Evolutionary conservation across 768 basidiomycete genomes (phyloP).

Genomic region (Agaricus subrufescens): DNA sequence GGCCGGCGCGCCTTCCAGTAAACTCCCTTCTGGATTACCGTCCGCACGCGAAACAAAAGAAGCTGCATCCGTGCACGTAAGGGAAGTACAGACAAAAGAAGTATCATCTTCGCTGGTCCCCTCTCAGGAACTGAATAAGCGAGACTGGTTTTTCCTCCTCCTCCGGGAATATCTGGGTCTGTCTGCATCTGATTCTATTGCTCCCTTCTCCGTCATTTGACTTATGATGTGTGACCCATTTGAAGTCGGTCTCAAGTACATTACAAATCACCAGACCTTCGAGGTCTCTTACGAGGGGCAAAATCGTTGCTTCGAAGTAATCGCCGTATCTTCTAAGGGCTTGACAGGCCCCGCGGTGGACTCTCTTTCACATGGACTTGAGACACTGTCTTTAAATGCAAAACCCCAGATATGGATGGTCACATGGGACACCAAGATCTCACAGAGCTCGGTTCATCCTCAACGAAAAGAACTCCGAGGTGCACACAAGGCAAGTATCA

Average conservation of each 20-base stretch:
- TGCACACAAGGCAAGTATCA: slow-evolving; percentile 30
- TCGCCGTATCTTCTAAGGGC: slow-evolving; percentile 33
- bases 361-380: slow-evolving; percentile 36
- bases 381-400: slow-evolving; percentile 39
- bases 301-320: slow-evolving; percentile 52
- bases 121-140: slow-evolving; percentile 16
- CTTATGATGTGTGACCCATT: slow-evolving; percentile 1
- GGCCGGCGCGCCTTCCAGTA: slow-evolving; percentile 30
- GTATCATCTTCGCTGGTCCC: slow-evolving; percentile 1
- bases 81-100: slow-evolving; percentile 33
- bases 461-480: slow-evolving; percentile 14
- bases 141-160: slow-evolving; percentile 65
- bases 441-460: slow-evolving; percentile 30
- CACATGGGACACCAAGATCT: slow-evolving; percentile 64
- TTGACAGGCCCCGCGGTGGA: slow-evolving; percentile 16
- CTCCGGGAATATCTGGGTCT: slow-evolving; percentile 66
- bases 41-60: slow-evolving; percentile 44
- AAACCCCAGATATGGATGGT: slow-evolving; percentile 50
- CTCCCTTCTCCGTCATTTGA: slow-evolving; percentile 4
- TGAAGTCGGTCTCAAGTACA: slow-evolving; percentile 71
- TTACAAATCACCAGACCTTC: slow-evolving; percentile 56
- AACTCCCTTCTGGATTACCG: slow-evolving; percentile 40
- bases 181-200: slow-evolving; percentile 17
- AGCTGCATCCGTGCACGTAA: slow-evolving; percentile 48
- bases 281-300: slow-evolving; percentile 62